A percentile compares a stretch with the other conserved stretches of the same genome.
phyloP scores from a whole-genome alignment of 1,284 basidiomycete genomes.

The Moesziomyces globuligerus region DNA sequence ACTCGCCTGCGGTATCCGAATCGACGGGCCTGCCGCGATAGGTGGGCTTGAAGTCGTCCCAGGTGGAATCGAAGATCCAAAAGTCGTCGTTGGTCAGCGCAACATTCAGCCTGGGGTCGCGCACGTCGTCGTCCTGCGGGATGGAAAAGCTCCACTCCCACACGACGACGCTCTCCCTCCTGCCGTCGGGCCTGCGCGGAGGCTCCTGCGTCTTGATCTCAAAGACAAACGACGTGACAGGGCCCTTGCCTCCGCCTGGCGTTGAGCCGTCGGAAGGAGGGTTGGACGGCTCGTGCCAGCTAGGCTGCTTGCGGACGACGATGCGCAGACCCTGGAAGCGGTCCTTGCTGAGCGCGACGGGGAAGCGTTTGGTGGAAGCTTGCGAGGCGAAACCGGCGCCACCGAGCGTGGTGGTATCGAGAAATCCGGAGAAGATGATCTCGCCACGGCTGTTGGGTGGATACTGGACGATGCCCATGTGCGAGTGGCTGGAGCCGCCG shows the following conservation, averaged over 20 bases:
- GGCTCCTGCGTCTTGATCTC: conserved; percentile 69
- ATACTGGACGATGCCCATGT: conserved; percentile 62
- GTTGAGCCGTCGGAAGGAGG: conserved; percentile 12
- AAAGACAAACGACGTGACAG: conserved; percentile 66
- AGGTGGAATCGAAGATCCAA: conserved; percentile 61
- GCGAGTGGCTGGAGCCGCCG: conserved; percentile 69
- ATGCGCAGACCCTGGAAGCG: conserved; percentile 36
- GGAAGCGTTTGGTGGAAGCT: conserved; percentile 56
- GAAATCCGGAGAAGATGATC: conserved; percentile 53
- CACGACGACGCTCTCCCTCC: conserved; percentile 67
- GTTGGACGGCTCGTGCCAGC: conserved; percentile 10
- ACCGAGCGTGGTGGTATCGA: conserved; percentile 70
- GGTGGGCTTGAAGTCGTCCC: conserved; percentile 68
- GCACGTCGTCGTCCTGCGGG: conserved; percentile 11
- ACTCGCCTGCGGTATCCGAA: conserved; percentile 31
- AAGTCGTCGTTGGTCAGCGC: conserved; percentile 29
- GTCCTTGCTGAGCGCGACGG: conserved; percentile 27
- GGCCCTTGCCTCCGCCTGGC: conserved; percentile 37
- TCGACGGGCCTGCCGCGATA: conserved; percentile 69
- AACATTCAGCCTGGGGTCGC: conserved; percentile 7
- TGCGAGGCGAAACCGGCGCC: conserved; percentile 72
- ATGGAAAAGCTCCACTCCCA: conserved; percentile 69
- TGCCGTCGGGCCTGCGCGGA: conserved; percentile 63
- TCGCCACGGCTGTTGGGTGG: conserved; percentile 37
- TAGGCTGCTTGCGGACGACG: conserved; percentile 29